phyloP scores from a whole-genome alignment of 345 rosid species.

The Sisymbrium altissimum region DNA sequence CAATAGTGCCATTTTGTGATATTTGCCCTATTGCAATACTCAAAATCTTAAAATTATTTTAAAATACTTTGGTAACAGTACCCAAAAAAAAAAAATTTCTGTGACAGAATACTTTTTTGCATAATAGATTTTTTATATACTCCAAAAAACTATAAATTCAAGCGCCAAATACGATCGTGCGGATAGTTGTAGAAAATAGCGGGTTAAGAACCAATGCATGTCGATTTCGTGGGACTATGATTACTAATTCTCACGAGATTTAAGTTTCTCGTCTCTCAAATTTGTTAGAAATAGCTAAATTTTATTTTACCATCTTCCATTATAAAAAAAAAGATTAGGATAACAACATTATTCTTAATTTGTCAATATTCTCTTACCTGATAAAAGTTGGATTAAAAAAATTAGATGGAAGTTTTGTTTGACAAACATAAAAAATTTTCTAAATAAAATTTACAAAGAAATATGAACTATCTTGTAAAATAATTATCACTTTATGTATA shows the following conservation, averaged over 20 bases:
- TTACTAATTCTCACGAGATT: not conserved
- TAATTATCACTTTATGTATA: not conserved
- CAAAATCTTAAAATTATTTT: too few relatives aligned
- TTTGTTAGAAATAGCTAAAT: not conserved
- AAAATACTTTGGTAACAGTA: too few relatives aligned
- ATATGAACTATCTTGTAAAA: not conserved
- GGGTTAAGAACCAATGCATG: not conserved
- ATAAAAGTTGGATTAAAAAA: too few relatives aligned
- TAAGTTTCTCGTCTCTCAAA: not conserved
- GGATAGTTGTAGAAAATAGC: not conserved
- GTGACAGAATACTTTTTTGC: too few relatives aligned
- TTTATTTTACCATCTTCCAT: not conserved
- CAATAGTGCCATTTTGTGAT: too few relatives aligned
- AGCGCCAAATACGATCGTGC: not conserved
- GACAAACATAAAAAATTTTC: not conserved
- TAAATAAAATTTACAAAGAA: not conserved
- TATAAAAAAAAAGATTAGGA: too few relatives aligned
- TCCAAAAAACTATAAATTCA: not conserved
- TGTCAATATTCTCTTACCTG: too few relatives aligned
- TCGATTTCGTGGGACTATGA: conserved; percentile 1
- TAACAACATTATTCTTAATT: too few relatives aligned
- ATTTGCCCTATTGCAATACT: too few relatives aligned
- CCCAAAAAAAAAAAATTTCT: too few relatives aligned
- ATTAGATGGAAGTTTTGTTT: not conserved
- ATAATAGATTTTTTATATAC: too few relatives aligned